Percentiles rank a stretch among this genome's conserved stretches.
These are phyloP conservation scores for Clathrospora elynae DNA, from an alignment of 2,329 filamentous ascomycete genomes.

Conservation along the genomic window DNA sequence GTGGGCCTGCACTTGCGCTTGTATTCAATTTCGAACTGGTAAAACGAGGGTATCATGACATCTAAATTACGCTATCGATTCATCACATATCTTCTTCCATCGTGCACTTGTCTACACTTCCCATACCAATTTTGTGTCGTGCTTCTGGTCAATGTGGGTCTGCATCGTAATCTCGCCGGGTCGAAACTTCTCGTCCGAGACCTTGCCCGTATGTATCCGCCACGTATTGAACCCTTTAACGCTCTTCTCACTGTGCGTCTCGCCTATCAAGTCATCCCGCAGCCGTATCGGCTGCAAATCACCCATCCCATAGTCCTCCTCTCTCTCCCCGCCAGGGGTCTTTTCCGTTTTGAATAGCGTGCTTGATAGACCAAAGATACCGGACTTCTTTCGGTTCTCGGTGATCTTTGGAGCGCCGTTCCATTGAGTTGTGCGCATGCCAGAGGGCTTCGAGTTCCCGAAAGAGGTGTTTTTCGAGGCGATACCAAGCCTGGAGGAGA, in stretches of 20 bases:
- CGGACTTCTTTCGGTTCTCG: conserved; percentile 23
- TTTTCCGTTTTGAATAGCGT: conserved; percentile 34
- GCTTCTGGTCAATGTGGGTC: conserved; percentile 31
- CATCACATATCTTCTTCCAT: background rate
- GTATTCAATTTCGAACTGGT: no score
- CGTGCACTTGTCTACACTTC: conserved; percentile 1
- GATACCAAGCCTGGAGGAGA: conserved; percentile 31
- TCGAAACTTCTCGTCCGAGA: conserved; percentile 33
- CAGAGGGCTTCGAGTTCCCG: conserved; percentile 17
- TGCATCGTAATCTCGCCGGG: conserved; percentile 35
- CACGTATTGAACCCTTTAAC: conserved; percentile 37
- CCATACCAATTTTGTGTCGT: conserved; percentile 13
- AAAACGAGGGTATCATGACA: conserved; percentile 12
- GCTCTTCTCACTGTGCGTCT: conserved; percentile 22
- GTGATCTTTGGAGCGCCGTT: conserved; percentile 14
- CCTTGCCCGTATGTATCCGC: conserved; percentile 35
- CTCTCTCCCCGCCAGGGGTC: conserved; percentile 18
- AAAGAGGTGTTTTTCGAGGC: conserved; percentile 18
- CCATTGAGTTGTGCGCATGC: conserved; percentile 28
- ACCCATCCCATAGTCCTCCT: conserved; percentile 32
- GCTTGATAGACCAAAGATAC: conserved; percentile 28
- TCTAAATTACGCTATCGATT: conserved; percentile 2
- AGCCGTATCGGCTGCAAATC: conserved; percentile 33
- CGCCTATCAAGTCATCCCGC: conserved; percentile 32
- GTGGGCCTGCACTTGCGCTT: no score